phyloP scores from a whole-genome alignment of 202 grass and related monocot species.

The Elaeis oleifera region DNA sequence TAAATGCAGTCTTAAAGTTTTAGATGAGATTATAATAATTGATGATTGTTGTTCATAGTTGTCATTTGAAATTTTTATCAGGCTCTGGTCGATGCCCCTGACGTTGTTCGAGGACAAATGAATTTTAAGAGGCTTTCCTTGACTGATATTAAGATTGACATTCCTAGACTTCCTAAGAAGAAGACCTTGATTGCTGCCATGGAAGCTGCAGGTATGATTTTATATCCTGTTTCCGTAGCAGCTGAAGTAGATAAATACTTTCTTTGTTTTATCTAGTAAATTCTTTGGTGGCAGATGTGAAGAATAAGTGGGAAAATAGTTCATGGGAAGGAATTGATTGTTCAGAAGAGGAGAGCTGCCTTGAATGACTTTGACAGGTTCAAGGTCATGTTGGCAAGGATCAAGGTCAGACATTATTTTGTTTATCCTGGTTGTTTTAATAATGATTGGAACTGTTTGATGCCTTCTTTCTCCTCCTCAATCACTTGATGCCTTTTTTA shows the following conservation, averaged over 20 bases:
- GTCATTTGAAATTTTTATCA: background rate
- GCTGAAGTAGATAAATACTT: no score
- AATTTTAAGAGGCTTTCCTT: conserved; percentile 12
- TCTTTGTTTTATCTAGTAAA: background rate
- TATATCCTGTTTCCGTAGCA: background rate
- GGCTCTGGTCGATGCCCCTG: conserved; percentile 7
- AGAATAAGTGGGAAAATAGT: conserved; percentile 7
- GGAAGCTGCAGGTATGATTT: conserved; percentile 2
- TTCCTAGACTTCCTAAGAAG: conserved; percentile 7
- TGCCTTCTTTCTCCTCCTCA: background rate
- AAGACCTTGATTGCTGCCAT: conserved; percentile 6
- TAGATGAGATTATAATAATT: no score
- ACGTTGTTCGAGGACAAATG: conserved; percentile 5
- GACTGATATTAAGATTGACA: conserved; percentile 11
- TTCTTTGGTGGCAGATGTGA: background rate
- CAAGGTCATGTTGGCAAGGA: conserved; percentile 10
- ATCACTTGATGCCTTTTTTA: background rate
- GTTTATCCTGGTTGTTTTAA: no score
- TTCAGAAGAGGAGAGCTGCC: conserved; percentile 7
- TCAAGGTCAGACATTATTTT: background rate
- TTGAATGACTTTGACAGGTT: conserved; percentile 13
- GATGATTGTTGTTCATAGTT: no score
- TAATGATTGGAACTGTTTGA: no score
- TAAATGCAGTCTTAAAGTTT: no score
- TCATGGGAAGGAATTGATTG: conserved; percentile 9